Evolutionary conservation across 768 basidiomycete genomes (phyloP), one percentile per base, ranked within the genome.

Genomic region (Hypholoma sublateritium): DNA sequence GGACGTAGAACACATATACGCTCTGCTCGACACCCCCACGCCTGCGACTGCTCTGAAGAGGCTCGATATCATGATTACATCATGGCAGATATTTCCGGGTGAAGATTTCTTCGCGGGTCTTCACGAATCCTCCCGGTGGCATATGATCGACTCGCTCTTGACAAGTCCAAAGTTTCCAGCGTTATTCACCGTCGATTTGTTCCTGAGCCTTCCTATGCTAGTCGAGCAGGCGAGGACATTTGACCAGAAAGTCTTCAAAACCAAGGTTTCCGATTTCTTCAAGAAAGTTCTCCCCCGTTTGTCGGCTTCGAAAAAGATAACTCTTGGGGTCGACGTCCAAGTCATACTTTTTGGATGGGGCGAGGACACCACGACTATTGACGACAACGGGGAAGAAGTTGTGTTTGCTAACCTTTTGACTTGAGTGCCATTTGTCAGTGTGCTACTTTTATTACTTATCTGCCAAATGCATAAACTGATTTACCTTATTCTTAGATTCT

Each of bases 1-100:
- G 17, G 55, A 56, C 47, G 55, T 56, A 4, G 45, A 56, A 39
- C 55, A 56, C 21, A 56, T 56, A 17, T 43, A 42, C 49, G 39
- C 55, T 14, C 55, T 56, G 12, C 35, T 56, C 13, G 47, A 56
- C 46, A 56, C 55, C 4, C 55, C 55, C 13, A 56, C 37, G 14
- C 37, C 46, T 5, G 55, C 55, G 5, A 17, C 46, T 0, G 17
- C 55, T 7, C 46, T 56, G 24, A 48, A 43, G n/a, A 41, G 46
- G n/a, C 37, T 56, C 36, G 46, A 56, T n/a, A 48, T 56, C 39
- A 56, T 56, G 55, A 49, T 56, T 17, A 56, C 55, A 7, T 56
- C 55, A 19, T 56, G 55, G 55, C 55, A 56, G 19, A 48, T 56
- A 39, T 56, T 48, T 32, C 55, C 55, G 11, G 47, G 34, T 19